Conservation (phyloP, 352 stramenopile species). For the Thraustochytrium sp. region DNA sequence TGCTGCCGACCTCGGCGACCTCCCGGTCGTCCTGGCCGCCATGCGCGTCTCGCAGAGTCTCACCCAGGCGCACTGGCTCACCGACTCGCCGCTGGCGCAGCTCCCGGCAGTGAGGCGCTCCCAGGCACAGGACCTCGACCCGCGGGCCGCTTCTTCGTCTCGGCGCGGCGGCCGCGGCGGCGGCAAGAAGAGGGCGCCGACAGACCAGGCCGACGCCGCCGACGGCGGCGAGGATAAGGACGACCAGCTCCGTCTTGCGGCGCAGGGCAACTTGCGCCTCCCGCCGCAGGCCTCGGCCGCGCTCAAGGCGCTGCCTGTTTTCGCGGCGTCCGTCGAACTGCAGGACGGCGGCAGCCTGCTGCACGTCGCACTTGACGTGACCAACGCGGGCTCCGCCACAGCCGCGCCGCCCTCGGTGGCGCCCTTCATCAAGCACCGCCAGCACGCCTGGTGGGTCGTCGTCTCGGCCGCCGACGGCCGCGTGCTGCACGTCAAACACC, state of each 20-base stretch:
- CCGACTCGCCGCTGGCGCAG: conserved; percentile 50
- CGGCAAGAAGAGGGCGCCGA: too few relatives aligned
- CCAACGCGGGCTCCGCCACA: not conserved
- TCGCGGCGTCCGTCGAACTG: not conserved
- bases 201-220: not conserved
- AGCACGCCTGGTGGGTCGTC: not conserved
- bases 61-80: conserved; percentile 52
- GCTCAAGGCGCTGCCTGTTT: not conserved
- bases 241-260: not conserved
- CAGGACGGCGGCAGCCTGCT: not conserved
- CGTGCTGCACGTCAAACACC: not conserved
- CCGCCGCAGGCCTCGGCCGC: not conserved
- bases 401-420: not conserved
- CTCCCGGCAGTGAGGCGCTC: conserved; percentile 34
- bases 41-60: conserved; percentile 53
- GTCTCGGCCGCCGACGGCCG: not conserved
- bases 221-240: not conserved
- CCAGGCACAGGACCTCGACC: not conserved
- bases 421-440: not conserved
- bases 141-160: too few relatives aligned
- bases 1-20: conserved; percentile 56
- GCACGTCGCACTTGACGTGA: not conserved
- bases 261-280: not conserved
- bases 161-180: too few relatives aligned
- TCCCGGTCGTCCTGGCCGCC: conserved; percentile 46